Conservation (phyloP, 805 yeast genomes). For the Wickerhamomyces bisporus region DNA sequence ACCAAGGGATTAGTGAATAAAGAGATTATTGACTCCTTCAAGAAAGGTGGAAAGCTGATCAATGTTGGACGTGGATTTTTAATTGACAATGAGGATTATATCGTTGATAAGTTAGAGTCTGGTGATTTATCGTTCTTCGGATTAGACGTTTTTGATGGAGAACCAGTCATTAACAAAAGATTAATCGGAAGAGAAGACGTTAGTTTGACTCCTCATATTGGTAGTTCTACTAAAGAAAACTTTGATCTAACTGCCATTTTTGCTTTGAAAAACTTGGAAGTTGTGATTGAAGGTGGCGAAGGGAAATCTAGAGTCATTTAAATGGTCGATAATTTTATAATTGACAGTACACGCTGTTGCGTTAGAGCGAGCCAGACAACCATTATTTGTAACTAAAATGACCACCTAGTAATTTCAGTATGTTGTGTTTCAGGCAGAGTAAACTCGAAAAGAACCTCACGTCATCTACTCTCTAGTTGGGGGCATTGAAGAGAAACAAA, state of each 20-base stretch:
- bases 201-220: constrained; percentile 57
- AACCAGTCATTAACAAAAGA: constrained; percentile 37
- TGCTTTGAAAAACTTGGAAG: constrained; percentile 40
- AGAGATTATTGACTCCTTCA: constrained; percentile 32
- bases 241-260: constrained; percentile 38
- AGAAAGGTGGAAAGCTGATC: constrained; percentile 41
- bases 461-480: too few species aligned
- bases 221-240: constrained; percentile 48
- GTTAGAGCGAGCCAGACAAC: too few species aligned
- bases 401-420: too few species aligned
- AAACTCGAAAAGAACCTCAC: too few species aligned
- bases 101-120: constrained; percentile 31
- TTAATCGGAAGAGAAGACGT: constrained; percentile 35
- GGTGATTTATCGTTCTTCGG: constrained; percentile 54
- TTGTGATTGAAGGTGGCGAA: constrained; percentile 28
- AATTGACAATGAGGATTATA: constrained; percentile 42
- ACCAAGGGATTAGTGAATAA: constrained; percentile 45
- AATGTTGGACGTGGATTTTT: constrained; percentile 59
- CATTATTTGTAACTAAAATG: too few species aligned
- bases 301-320: constrained; percentile 18
- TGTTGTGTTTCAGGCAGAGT: too few species aligned
- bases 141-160: constrained; percentile 53
- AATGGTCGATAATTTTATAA: too few species aligned
- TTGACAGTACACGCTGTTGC: too few species aligned
- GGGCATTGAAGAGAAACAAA: too few species aligned